phyloP scores from a whole-genome alignment of 208 protist species.

The Chromosphaera perkinsii region DNA sequence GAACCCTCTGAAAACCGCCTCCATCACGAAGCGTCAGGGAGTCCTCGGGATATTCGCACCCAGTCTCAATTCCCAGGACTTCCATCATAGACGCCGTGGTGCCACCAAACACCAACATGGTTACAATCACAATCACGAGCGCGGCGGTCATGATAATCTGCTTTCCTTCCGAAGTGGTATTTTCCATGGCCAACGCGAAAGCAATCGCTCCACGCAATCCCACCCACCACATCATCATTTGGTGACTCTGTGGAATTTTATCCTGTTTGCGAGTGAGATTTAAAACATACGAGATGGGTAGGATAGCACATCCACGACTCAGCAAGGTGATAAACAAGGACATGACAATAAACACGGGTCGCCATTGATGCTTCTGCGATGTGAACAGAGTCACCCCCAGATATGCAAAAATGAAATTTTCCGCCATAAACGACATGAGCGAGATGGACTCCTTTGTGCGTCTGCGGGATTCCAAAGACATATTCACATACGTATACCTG shows the following conservation, averaged over 20 bases:
- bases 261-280: not conserved
- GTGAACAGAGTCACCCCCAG: constrained; percentile 38
- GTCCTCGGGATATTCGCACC: no score
- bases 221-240: constrained; percentile 25
- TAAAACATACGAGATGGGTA: constrained; percentile 11
- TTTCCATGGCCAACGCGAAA: constrained; percentile 26
- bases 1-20: no score
- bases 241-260: not conserved
- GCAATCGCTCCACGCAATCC: constrained; percentile 40
- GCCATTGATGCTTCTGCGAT: constrained; percentile 7
- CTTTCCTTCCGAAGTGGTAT: constrained; percentile 9
- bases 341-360: constrained; percentile 9
- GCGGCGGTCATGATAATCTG: constrained; percentile 33
- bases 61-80: constrained; percentile 5
- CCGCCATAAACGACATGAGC: constrained; percentile 30
- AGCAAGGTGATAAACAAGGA: not conserved
- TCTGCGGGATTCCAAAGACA: not conserved
- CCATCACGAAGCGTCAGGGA: no score
- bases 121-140: constrained; percentile 37
- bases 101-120: constrained; percentile 31
- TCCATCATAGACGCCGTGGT: constrained; percentile 21
- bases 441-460: not conserved
- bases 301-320: not conserved
- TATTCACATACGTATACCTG: constrained; percentile 28
- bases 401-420: constrained; percentile 39